Conservation (phyloP, 306 rosid species). For the Vicia villosa region DNA sequence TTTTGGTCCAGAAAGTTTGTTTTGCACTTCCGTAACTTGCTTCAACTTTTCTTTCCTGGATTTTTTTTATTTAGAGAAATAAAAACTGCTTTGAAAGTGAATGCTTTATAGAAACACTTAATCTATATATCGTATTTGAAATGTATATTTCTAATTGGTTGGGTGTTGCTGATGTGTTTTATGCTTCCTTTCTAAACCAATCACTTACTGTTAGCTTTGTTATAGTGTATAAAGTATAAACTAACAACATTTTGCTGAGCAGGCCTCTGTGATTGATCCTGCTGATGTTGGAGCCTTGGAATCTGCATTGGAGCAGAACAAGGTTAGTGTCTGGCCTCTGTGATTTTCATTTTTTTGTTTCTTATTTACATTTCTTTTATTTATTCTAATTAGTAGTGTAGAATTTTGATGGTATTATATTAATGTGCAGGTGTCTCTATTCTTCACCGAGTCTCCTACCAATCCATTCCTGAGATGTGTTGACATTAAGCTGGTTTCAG, state of each 20-base stretch:
- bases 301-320: constrained; percentile 69
- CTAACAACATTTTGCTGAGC: constrained; percentile 34
- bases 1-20: neutral
- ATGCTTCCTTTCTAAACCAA: constrained; percentile 7
- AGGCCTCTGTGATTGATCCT: constrained; percentile 87
- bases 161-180: constrained; percentile 1
- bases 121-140: constrained; percentile 5
- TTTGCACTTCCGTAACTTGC: neutral
- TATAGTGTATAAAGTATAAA: constrained; percentile 11
- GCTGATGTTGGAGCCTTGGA: constrained; percentile 77
- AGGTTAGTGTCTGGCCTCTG: constrained; percentile 63
- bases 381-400: constrained; percentile 2
- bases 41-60: neutral
- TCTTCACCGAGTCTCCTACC: constrained; percentile 97
- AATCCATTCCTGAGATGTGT: constrained; percentile 96
- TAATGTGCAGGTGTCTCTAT: constrained; percentile 75
- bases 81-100: constrained; percentile 3
- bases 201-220: constrained; percentile 3
- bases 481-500: constrained; percentile 87
- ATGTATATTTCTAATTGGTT: neutral
- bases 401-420: constrained; percentile 26
- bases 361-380: neutral
- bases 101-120: neutral
- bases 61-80: neutral
- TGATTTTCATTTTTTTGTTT: no score